phyloP scores from a whole-genome alignment of 805 yeast genomes.

The Candida methanosorbosa region DNA sequence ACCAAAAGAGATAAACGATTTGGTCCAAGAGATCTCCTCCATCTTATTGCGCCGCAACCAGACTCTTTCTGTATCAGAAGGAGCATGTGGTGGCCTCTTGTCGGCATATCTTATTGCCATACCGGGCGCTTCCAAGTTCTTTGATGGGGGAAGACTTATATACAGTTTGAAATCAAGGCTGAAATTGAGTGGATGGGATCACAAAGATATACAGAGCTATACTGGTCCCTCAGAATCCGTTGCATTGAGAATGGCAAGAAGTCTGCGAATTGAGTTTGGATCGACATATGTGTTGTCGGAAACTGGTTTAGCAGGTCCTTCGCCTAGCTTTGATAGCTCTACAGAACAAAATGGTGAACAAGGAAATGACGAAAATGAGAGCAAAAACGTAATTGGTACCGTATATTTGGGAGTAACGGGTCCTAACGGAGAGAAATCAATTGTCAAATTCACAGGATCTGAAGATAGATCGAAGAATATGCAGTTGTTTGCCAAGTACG shows the following conservation, averaged over 20 bases:
- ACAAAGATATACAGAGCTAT: conserved; percentile 57
- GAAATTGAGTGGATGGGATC: conserved; percentile 72
- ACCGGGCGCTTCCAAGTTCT: conserved; percentile 80
- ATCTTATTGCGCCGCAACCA: conserved; percentile 43
- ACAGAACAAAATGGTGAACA: too few species aligned
- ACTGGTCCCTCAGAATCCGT: conserved; percentile 79
- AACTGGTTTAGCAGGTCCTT: conserved; percentile 85
- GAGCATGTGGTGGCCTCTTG: conserved; percentile 83
- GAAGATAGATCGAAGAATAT: conserved; percentile 57
- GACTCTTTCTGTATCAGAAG: conserved; percentile 76
- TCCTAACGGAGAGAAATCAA: conserved; percentile 47
- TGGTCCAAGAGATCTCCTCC: conserved; percentile 51
- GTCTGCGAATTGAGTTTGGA: conserved; percentile 71
- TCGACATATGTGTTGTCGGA: conserved; percentile 77
- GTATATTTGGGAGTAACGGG: conserved; percentile 68
- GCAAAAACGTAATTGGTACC: conserved; percentile 46
- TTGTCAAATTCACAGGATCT: conserved; percentile 33
- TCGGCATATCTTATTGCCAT: conserved; percentile 75
- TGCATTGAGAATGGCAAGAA: conserved; percentile 69
- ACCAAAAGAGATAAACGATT: conserved; percentile 39
- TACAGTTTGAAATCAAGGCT: conserved; percentile 70
- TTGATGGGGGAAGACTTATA: conserved; percentile 76
- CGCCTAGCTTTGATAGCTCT: conserved; percentile 9
- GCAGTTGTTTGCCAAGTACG: conserved; percentile 65
- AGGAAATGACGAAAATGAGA: too few species aligned